Evolutionary conservation across 495 filamentous ascomycete species (phyloP), one percentile per base, ranked within the genome.

Genomic region (Patellaria atrata): DNA sequence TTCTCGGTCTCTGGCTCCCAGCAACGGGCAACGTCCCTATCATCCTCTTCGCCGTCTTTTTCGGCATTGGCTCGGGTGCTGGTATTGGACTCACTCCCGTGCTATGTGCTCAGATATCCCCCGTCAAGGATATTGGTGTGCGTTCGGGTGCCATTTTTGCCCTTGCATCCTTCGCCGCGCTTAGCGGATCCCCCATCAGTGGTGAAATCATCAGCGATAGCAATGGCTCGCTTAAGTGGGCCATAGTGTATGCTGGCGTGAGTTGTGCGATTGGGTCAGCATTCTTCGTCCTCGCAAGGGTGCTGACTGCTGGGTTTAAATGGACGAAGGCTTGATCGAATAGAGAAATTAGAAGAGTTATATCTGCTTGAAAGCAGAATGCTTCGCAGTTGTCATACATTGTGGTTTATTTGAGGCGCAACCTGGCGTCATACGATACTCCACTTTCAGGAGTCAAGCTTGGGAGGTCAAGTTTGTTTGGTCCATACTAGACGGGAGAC

Each of bases 111-210:
- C 77, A 82, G 49, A 77, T 85, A 43, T 76, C 71, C 9, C 73
- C 81, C 41, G 62, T 83, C 26, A 62, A 74, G 5, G 60, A 84
- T 48, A 79, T 89, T 10, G 82, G 82, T 3, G 61, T 79, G 1
- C 65, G 82, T 14, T 78, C 61, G n/a, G 82, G 82, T 3, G 65
- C 69, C 0, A 54, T 73, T 35, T 82, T 84, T 48, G 64, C 71
- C 18, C 55, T 72, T 20, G 59, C 73, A 10, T 65, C 68, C 3
- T 51, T 84, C 32, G 81, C 73, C 16, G 75, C 70, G 1, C 53
- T 89, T 35, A 74, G 69, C 0, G 77, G 77, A 3, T 71, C 63
- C 23, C 82, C 82, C 0, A 82, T 87, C 50, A 80, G 70, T 3
- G 80, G 82, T 7, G 76, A 73, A 0, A 60, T 89, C 25, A 57